phyloP scores from a whole-genome alignment of 2,329 filamentous ascomycete species.

The Colletotrichum zoysiae region DNA sequence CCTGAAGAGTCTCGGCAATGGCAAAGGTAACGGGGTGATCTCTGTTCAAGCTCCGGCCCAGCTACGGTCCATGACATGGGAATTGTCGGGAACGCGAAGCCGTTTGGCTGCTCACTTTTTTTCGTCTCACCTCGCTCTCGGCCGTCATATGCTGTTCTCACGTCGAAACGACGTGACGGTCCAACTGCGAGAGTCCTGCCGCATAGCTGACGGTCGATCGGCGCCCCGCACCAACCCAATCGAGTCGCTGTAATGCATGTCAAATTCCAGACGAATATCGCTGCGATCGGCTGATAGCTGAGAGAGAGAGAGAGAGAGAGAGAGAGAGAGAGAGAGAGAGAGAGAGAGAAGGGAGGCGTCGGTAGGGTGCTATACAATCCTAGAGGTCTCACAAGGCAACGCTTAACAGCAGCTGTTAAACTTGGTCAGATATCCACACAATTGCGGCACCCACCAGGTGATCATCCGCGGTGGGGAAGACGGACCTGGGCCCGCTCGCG shows the following conservation, averaged over 20 bases:
- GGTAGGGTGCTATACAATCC: slow-evolving; percentile 15
- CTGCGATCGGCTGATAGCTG: slow-evolving; percentile 24
- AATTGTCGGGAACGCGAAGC: not conserved
- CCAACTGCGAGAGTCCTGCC: slow-evolving; percentile 16
- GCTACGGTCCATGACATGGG: not conserved
- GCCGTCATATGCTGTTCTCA: not conserved
- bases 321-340: too few relatives aligned
- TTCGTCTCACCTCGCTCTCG: slow-evolving; percentile 5
- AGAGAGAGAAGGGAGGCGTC: not conserved
- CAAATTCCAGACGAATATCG: slow-evolving; percentile 17
- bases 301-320: not conserved
- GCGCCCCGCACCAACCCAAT: slow-evolving; percentile 32
- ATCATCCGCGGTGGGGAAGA: slow-evolving; percentile 42
- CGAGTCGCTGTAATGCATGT: slow-evolving; percentile 20
- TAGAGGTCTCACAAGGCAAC: slow-evolving; percentile 30
- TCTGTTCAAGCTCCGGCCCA: not conserved
- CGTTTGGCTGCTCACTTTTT: slow-evolving; percentile 34
- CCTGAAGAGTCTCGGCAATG: slow-evolving; percentile 27
- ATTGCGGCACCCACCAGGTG: slow-evolving; percentile 41
- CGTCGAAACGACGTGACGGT: not conserved
- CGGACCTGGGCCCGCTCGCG: slow-evolving; percentile 34
- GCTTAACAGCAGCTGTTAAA: slow-evolving; percentile 32
- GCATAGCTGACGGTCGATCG: slow-evolving; percentile 35
- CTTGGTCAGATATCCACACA: slow-evolving; percentile 19
- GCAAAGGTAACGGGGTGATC: slow-evolving; percentile 5